phyloP scores from a whole-genome alignment of 345 rosid species.

The Arabis hirsuta region DNA sequence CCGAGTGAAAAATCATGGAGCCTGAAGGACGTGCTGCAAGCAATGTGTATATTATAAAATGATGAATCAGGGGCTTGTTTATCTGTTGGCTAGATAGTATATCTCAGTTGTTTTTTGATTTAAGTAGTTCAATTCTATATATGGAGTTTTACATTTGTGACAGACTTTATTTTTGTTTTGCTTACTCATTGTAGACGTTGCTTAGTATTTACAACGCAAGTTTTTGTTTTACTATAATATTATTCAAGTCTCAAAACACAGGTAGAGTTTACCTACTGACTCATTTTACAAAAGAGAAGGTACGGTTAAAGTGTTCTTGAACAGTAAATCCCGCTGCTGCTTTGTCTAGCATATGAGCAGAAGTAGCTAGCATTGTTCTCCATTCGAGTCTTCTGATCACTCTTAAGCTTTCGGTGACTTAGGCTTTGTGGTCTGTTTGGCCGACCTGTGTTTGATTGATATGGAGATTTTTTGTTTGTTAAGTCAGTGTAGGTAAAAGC shows the following conservation, averaged over 20 bases:
- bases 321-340: slow-evolving; percentile 30
- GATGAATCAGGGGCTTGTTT: slow-evolving; percentile 38
- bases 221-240: background rate
- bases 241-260: background rate
- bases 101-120: slow-evolving; percentile 18
- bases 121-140: slow-evolving; percentile 12
- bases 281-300: background rate
- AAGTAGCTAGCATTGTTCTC: slow-evolving; percentile 30
- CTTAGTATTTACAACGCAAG: background rate
- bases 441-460: slow-evolving; percentile 49
- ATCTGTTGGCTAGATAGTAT: slow-evolving; percentile 31
- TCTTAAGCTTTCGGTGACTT: slow-evolving; percentile 62
- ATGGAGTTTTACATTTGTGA: slow-evolving; percentile 17
- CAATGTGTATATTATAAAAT: slow-evolving; percentile 30
- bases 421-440: slow-evolving; percentile 62
- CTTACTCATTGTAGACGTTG: slow-evolving; percentile 32
- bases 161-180: background rate
- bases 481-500: background rate
- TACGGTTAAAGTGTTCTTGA: slow-evolving; percentile 77
- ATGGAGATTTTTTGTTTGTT: background rate
- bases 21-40: slow-evolving; percentile 22
- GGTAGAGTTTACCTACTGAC: background rate
- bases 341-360: background rate
- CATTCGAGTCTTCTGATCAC: slow-evolving; percentile 21
- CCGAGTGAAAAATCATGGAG: slow-evolving; percentile 38